phyloP scores from a whole-genome alignment of 306 rosid species.

The Vicia sativa region DNA sequence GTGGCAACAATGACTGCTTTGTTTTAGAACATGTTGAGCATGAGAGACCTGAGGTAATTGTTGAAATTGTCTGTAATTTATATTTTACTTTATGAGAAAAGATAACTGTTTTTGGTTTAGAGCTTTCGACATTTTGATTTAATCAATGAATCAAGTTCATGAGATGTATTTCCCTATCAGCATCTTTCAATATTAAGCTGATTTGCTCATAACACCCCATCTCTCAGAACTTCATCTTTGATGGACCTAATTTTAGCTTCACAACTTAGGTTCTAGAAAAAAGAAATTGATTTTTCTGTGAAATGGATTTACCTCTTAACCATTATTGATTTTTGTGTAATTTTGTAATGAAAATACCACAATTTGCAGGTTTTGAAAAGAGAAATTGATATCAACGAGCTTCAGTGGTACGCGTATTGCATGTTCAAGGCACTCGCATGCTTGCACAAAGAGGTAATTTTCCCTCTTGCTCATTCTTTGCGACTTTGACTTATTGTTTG shows the following conservation, averaged over 20 bases:
- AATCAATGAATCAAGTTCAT: constrained; percentile 2
- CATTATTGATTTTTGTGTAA: not conserved
- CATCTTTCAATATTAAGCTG: constrained; percentile 14
- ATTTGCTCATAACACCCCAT: constrained; percentile 10
- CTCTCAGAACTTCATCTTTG: not conserved
- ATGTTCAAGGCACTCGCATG: constrained; percentile 75
- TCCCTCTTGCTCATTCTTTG: constrained; percentile 3
- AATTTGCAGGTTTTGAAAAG: constrained; percentile 69
- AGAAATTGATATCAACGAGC: constrained; percentile 66
- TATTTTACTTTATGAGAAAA: constrained; percentile 22
- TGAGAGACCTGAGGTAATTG: constrained; percentile 87
- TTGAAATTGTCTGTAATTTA: constrained; percentile 2
- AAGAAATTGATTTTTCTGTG: constrained; percentile 44
- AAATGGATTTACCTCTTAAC: constrained; percentile 18
- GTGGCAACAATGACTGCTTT: constrained; percentile 58
- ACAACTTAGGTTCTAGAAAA: constrained; percentile 55
- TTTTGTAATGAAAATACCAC: constrained; percentile 11
- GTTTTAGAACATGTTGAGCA: constrained; percentile 84
- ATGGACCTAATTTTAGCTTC: constrained; percentile 23
- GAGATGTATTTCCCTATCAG: constrained; percentile 14
- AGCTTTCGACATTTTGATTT: not conserved
- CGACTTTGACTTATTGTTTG: constrained; percentile 27
- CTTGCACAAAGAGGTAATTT: constrained; percentile 83
- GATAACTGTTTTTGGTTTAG: not conserved
- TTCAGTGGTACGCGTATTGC: constrained; percentile 87